Evolutionary conservation across 2,329 filamentous ascomycete species (phyloP), one percentile per base, ranked within the genome.

Genomic region (Ramularia endophylla): DNA sequence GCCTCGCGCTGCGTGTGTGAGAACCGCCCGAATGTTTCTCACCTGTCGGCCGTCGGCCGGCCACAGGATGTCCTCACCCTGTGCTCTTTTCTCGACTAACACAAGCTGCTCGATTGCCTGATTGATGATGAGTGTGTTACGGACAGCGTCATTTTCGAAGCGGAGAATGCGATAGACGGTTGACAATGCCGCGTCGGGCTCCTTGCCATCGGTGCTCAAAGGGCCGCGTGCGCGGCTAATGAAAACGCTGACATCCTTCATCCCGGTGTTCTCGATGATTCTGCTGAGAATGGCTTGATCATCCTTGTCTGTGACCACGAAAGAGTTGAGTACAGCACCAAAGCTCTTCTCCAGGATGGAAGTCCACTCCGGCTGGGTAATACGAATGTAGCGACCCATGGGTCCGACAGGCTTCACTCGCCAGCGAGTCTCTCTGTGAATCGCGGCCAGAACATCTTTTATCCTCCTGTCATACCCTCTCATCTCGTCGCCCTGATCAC

Each of bases 21-120:
- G 78, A 52, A 85, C 90, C 42, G 80, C 76, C 39, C 71, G 76
- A 8, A 90, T 85, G 49, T 95, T 90, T 17, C n/a, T 35, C 22
- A 11, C 22, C 5, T 46, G 46, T 29, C 1, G 82, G 80, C n/a
- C 69, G 69, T 29, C 67, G 4, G 38, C 40, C 16, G 70, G 72
- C 39, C 83, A 78, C 75, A 95, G 85, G 33, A 85, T 75, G 3
- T 72, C 66, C 31, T 82, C 72, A 1, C 83, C 92, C 41, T 86
- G 75, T 1, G 72, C 63, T 19, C 85, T 72, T 20, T 82, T 71
- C 41, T 80, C 71, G 40, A 95, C 79, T 1, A 98, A 71, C 5
- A 95, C 77, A 6, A 83, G 79, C 61, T 95, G 89, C 47, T 98
- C 92, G 38, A 95, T 87, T 5, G 69, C 67, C 53, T 87, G 76